These are phyloP conservation scores for Nannizziopsis barbatae DNA, from an alignment of 2,329 filamentous ascomycete species.

Conservation along the genomic window DNA sequence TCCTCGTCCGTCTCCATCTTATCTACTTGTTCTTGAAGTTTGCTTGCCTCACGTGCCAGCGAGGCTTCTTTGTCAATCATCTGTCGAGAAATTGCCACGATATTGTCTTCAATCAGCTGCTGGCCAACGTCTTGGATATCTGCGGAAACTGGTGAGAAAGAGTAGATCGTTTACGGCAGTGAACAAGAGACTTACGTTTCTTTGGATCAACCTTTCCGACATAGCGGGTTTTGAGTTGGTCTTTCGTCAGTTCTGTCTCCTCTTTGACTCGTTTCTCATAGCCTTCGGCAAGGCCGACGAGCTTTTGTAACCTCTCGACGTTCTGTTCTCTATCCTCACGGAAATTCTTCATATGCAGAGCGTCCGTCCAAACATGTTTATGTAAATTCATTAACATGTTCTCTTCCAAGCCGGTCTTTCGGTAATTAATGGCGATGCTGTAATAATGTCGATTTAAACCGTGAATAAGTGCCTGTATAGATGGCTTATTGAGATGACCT, in stretches of 20 bases:
- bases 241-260: slow-evolving; percentile 92
- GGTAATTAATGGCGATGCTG: slow-evolving; percentile 95
- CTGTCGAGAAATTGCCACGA: slow-evolving; percentile 92
- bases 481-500: slow-evolving; percentile 96
- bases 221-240: slow-evolving; percentile 96
- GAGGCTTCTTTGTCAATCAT: slow-evolving; percentile 99
- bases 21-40: slow-evolving; percentile 37
- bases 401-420: slow-evolving; percentile 94
- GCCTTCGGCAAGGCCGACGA: slow-evolving; percentile 82
- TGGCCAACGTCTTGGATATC: slow-evolving; percentile 92
- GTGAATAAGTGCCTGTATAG: slow-evolving; percentile 98
- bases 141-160: slow-evolving; percentile 19
- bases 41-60: slow-evolving; percentile 54
- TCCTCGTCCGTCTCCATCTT: slow-evolving; percentile 62
- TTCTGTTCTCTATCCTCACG: slow-evolving; percentile 71
- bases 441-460: slow-evolving; percentile 98
- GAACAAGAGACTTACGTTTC: slow-evolving; percentile 55
- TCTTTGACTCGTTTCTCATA: slow-evolving; percentile 99
- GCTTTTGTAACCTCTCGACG: slow-evolving; percentile 73
- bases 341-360: slow-evolving; percentile 94
- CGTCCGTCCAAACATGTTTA: slow-evolving; percentile 99
- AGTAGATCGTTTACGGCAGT: neutral
- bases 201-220: slow-evolving; percentile 98
- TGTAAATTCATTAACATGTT: slow-evolving; percentile 99
- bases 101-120: slow-evolving; percentile 97